A percentile compares a stretch with the other conserved stretches of the same genome.
phyloP scores from a whole-genome alignment of 2,329 filamentous ascomycete species.

The Cladosporium austrohemisphaericum region DNA sequence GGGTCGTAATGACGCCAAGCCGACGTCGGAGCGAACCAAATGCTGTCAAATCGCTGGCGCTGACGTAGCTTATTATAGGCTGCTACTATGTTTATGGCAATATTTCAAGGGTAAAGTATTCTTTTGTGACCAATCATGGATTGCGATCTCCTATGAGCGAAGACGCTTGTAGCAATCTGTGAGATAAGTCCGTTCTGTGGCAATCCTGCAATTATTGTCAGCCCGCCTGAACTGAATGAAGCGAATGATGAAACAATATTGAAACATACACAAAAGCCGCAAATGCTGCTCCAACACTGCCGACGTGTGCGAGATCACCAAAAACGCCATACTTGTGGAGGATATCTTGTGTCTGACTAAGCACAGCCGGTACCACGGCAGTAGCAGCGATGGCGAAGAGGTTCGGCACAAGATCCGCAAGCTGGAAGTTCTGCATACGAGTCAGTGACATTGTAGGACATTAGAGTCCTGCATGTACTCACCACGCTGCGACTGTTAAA shows the following conservation, averaged over 20 bases:
- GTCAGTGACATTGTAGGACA: neutral
- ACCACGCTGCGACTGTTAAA: conserved; percentile 48
- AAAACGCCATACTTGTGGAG: conserved; percentile 37
- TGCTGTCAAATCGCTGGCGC: too few relatives aligned
- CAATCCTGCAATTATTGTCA: neutral
- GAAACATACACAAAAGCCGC: conserved; percentile 36
- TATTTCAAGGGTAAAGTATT: too few relatives aligned
- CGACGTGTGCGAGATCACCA: conserved; percentile 40
- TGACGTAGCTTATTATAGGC: too few relatives aligned
- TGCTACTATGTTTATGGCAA: too few relatives aligned
- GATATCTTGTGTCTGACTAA: conserved; percentile 30
- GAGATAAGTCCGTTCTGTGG: conserved; percentile 16
- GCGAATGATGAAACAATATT: neutral
- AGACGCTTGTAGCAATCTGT: conserved; percentile 17
- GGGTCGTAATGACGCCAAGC: neutral
- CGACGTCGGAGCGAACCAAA: conserved; percentile 1
- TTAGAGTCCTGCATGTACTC: conserved; percentile 5
- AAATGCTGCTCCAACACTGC: conserved; percentile 35
- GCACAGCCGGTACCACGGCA: conserved; percentile 35
- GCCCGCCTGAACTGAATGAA: neutral
- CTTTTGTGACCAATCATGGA: too few relatives aligned
- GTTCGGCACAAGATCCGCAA: conserved; percentile 30
- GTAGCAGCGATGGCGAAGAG: conserved; percentile 35
- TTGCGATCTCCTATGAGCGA: conserved; percentile 9
- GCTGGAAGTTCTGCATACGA: conserved; percentile 24